Evolutionary conservation across 2,329 filamentous ascomycete genomes (phyloP).

Genomic region (Phialophora expanda): DNA sequence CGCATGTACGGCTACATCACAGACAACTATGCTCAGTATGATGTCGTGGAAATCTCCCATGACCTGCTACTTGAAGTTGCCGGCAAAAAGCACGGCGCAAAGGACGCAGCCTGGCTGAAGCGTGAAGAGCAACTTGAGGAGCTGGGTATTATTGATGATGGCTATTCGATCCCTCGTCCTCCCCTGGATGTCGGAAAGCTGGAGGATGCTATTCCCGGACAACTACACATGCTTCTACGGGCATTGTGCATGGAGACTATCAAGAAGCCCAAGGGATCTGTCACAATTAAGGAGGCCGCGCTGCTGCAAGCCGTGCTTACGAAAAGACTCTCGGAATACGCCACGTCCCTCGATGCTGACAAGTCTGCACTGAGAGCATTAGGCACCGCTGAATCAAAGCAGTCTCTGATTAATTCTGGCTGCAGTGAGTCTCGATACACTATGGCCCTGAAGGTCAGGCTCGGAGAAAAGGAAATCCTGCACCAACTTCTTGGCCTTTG

Average conservation of each 20-base stretch:
- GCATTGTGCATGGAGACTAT: slow-evolving; percentile 38
- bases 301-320: slow-evolving; percentile 39
- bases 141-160: slow-evolving; percentile 70
- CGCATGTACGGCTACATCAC: slow-evolving; percentile 89
- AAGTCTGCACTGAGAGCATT: slow-evolving; percentile 47
- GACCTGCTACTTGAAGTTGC: slow-evolving; percentile 57
- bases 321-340: slow-evolving; percentile 54
- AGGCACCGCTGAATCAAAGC: slow-evolving; percentile 9
- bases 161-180: slow-evolving; percentile 65
- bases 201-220: slow-evolving; percentile 47
- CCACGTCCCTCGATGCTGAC: slow-evolving; percentile 60
- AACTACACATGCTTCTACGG: slow-evolving; percentile 48
- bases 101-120: slow-evolving; percentile 44
- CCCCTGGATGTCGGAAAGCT: slow-evolving; percentile 39
- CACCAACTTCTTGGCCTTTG: slow-evolving; percentile 57
- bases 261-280: slow-evolving; percentile 24
- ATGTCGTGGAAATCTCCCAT: slow-evolving; percentile 79
- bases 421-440: slow-evolving; percentile 46
- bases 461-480: slow-evolving; percentile 74
- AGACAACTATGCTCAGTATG: slow-evolving; percentile 73
- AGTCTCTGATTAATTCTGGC: slow-evolving; percentile 40
- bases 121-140: slow-evolving; percentile 61
- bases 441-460: slow-evolving; percentile 71
- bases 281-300: slow-evolving; percentile 35
- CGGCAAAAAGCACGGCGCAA: slow-evolving; percentile 42